Base-by-base conservation (phyloP, 495 filamentous ascomycete species). In the Coniosporium apollinis region DNA sequence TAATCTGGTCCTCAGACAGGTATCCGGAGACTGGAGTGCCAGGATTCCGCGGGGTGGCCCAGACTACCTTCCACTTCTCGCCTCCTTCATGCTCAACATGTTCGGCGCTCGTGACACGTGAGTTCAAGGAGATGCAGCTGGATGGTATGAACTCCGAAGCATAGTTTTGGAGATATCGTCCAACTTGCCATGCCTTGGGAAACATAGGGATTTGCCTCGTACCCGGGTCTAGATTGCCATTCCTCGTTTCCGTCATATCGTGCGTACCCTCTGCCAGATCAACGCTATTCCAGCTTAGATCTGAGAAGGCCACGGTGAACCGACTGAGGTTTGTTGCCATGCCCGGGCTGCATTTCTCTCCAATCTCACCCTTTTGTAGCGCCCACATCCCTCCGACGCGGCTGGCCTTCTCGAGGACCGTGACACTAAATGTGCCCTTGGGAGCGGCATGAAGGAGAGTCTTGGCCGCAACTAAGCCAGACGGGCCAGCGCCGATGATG, bases 261-360 rank as follows among this genome's bases (percentile, higher is more conserved):
- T 28, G 13, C 15, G 28, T 19, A 19, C 29, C 32, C 24, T 26
- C 24, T 22, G 22, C 6, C 3, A 47, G 30, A 28, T 64, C 21
- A 0, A 62, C 63, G 5, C 56, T 57, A 14, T 62, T 56, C 80
- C 82, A 86, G 11, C 76, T 66, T 4, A 84, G 51, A 51, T 91
- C 84, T 8, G 80, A 79, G 51, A 92, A 89, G 26, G 70, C 64
- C 25, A 86, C 77, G 0, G 77, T 80, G 56, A 80, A 82, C 15
- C 68, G 69, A 53, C 76, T 82, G 35, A 82, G 69, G 55, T 94
- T 94, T 2, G 79, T 77, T 5, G 65, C 61, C 77, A 89, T 87
- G 21, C 61, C 55, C 3, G 76, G 74, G 39, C 76, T 66, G 7
- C 86, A 46, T 11, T 52, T 47, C 2, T 69, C 67, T 21, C 42